phyloP scores from a whole-genome alignment of 768 basidiomycete genomes.

The Xerocomellus amylosporus region DNA sequence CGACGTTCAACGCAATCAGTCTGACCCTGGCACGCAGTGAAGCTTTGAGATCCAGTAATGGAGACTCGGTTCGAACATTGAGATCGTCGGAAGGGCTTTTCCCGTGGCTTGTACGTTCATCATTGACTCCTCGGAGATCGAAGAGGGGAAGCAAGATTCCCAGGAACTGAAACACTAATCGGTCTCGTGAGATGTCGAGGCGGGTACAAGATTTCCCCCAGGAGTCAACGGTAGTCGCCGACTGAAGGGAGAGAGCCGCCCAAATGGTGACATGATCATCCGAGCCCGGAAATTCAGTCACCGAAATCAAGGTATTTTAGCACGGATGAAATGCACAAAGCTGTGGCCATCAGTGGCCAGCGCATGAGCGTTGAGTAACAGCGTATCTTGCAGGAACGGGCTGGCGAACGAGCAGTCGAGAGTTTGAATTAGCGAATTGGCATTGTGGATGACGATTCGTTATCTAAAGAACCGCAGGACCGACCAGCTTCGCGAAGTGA shows the following conservation, averaged over 20 bases:
- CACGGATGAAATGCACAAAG: background rate
- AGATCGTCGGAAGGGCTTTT: conserved; percentile 11
- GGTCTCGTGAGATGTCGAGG: conserved; percentile 20
- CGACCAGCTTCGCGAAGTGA: conserved; percentile 25
- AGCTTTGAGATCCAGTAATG: conserved; percentile 7
- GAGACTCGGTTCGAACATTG: conserved; percentile 4
- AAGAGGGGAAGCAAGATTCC: conserved; percentile 9
- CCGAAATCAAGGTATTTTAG: conserved; percentile 3
- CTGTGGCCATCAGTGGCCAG: background rate
- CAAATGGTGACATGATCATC: conserved; percentile 5
- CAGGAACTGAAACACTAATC: conserved; percentile 17
- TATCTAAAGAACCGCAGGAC: conserved; percentile 4
- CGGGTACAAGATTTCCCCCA: conserved; percentile 18
- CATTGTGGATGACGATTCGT: conserved; percentile 11
- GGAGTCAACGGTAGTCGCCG: conserved; percentile 18
- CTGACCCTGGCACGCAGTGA: conserved; percentile 11
- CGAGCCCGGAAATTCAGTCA: background rate
- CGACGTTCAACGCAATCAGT: conserved; percentile 15
- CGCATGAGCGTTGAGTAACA: background rate
- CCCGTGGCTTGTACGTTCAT: conserved; percentile 7
- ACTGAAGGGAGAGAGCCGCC: conserved; percentile 5
- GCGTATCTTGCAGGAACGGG: background rate
- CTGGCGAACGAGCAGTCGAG: background rate
- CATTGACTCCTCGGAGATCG: conserved; percentile 29
- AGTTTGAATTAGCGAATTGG: conserved; percentile 12